These are phyloP conservation scores for Xylaria sp. DNA, from an alignment of 2,329 filamentous ascomycete genomes.

Conservation along the genomic window DNA sequence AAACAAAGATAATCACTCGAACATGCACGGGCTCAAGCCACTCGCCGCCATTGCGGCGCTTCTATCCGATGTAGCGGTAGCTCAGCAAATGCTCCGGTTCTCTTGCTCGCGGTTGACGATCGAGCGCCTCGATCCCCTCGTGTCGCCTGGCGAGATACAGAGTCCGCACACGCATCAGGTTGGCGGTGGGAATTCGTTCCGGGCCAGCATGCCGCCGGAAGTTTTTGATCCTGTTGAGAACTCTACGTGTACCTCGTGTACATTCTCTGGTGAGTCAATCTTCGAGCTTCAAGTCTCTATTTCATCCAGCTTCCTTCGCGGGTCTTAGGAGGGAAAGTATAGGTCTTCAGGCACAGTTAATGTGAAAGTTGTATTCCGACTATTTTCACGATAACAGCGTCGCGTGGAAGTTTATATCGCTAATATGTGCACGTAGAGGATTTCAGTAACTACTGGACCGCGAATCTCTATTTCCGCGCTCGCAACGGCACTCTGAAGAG, in stretches of 20 bases:
- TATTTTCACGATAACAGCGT: neutral
- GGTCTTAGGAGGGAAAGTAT: neutral
- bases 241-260: conserved; percentile 43
- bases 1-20: neutral
- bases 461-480: conserved; percentile 48
- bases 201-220: conserved; percentile 43
- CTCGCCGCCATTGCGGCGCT: conserved; percentile 42
- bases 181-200: conserved; percentile 48
- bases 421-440: conserved; percentile 46
- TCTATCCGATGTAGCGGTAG: conserved; percentile 37
- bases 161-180: conserved; percentile 49
- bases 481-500: conserved; percentile 47
- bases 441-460: conserved; percentile 51
- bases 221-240: conserved; percentile 42
- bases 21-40: conserved; percentile 8
- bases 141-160: conserved; percentile 44
- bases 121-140: conserved; percentile 49
- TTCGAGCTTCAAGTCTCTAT: neutral
- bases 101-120: conserved; percentile 51
- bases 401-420: neutral
- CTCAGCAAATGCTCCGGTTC: conserved; percentile 51
- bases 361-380: neutral
- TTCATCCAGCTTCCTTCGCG: neutral
- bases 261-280: conserved; percentile 7
- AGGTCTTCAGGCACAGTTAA: neutral